Percentiles rank a stretch among this genome's conserved stretches.
These are phyloP conservation scores for Pythium utonaiense DNA, from an alignment of 352 stramenopile genomes.

Conservation along the genomic window DNA sequence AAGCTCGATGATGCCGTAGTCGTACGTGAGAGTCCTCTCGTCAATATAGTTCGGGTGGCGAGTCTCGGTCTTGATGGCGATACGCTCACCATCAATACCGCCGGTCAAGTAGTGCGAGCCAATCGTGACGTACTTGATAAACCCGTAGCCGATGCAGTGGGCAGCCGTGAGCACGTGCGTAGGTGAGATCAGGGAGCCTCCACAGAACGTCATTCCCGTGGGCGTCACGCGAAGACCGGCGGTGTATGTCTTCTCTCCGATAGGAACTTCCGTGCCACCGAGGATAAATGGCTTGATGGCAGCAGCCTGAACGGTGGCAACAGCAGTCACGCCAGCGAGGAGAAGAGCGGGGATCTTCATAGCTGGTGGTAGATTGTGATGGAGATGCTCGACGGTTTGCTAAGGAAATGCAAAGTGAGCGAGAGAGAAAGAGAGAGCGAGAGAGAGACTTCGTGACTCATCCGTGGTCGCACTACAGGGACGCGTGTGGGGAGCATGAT, in stretches of 20 bases:
- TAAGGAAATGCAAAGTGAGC: no score
- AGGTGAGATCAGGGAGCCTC: conserved; percentile 44
- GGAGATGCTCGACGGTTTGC: no score
- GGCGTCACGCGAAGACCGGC: conserved; percentile 19
- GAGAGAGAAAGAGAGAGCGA: no score
- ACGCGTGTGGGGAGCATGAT: no score
- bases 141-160: conserved; percentile 39
- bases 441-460: no score
- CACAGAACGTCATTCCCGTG: conserved; percentile 20
- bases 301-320: neutral
- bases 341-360: neutral
- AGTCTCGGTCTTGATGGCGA: neutral
- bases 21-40: conserved; percentile 18
- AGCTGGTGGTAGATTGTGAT: no score
- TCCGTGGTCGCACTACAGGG: no score
- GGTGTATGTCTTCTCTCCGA: conserved; percentile 32
- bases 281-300: conserved; percentile 38
- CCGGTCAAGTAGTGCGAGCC: conserved; percentile 54
- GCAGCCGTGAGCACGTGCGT: conserved; percentile 41
- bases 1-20: conserved; percentile 48
- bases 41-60: conserved; percentile 10
- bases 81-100: conserved; percentile 35
- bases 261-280: conserved; percentile 34
- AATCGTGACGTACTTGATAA: conserved; percentile 40
- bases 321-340: neutral